Evolutionary conservation across 305 asterid species (phyloP), one percentile per base, ranked within the genome.

Genomic region (Fraxinus dipetala): DNA sequence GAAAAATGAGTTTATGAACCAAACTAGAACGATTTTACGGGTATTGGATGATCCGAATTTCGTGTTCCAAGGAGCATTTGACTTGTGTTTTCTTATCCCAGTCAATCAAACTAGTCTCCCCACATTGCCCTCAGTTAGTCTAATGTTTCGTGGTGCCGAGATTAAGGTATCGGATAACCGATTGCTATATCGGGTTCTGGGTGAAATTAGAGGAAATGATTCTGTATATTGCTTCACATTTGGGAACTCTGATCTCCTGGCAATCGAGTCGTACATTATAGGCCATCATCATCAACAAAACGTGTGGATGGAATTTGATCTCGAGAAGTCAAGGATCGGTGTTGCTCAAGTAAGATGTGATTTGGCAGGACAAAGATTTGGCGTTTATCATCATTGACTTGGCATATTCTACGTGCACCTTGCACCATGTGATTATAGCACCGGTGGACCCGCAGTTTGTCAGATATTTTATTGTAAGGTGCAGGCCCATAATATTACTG

Each of bases 271-370:
- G 4, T 92, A 90, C 83, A 86, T 94, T 36, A 92, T 94, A 0
- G 98, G 98, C 6, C 93, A 94, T 81, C 94, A 93, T 63, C 98
- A 94, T 82, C 98, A 93, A 13, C 98, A 93, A 43, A 92, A 94
- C 59, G 79, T 91, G 0, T 94, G 98, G 97, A 93, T 94, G 84
- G 95, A 94, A 32, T 94, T 89, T 74, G 98, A 94, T 86, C 93
- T 93, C 0, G 89, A 86, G 22, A 91, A 88, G 0, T 90, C 93
- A 0, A 90, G 97, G 45, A 91, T 94, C 7, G 97, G 98, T 0
- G 91, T 93, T 8, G 97, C 97, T 2, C 87, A 85, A n/a, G 93
- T 92, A 56, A 73, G 75, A 7, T 94, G 98, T 72, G 95, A 92
- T 59, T 20, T 81, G 30, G 97, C 91, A 0, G 91, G 95, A 10